Percentiles rank a stretch among this genome's conserved stretches.
Conservation (phyloP, 768 basidiomycete species). For the Kwoniella dejecticola region DNA sequence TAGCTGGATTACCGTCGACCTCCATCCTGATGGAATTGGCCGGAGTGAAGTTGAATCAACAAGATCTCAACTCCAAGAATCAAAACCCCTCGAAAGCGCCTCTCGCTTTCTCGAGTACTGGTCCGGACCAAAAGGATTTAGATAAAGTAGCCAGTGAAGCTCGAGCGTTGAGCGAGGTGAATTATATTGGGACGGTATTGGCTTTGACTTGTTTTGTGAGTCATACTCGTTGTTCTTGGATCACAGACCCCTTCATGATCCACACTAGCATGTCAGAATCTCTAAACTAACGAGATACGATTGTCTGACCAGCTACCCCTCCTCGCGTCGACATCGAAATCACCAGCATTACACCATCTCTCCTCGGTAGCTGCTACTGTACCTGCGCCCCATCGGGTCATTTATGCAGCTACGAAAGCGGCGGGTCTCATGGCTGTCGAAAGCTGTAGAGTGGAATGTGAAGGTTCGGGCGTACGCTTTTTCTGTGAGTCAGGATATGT, state of each 20-base stretch:
- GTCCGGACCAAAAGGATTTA: slow-evolving; percentile 63
- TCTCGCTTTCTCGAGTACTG: background rate
- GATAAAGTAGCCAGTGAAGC: slow-evolving; percentile 62
- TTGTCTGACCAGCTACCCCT: slow-evolving; percentile 67
- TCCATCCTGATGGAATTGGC: slow-evolving; percentile 73
- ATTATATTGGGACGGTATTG: slow-evolving; percentile 49
- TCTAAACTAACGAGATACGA: background rate
- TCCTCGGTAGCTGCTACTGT: slow-evolving; percentile 77
- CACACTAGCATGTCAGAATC: background rate
- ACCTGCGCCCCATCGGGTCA: slow-evolving; percentile 78
- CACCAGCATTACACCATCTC: slow-evolving; percentile 75
- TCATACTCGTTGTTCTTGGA: slow-evolving; percentile 1
- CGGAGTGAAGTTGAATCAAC: slow-evolving; percentile 52
- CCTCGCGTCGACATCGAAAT: slow-evolving; percentile 64
- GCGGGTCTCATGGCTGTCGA: slow-evolving; percentile 58
- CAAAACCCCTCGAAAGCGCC: background rate
- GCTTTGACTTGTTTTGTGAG: slow-evolving; percentile 51
- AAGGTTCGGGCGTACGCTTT: slow-evolving; percentile 52
- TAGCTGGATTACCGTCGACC: slow-evolving; percentile 81
- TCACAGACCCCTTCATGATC: background rate
- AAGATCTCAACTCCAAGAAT: slow-evolving; percentile 3
- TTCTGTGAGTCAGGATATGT: slow-evolving; percentile 40
- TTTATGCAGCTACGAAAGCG: slow-evolving; percentile 82
- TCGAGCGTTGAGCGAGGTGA: slow-evolving; percentile 45
- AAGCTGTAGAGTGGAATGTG: slow-evolving; percentile 46